A percentile compares a stretch with the other conserved stretches of the same genome.
phyloP scores from a whole-genome alignment of 352 stramenopile species.

The Phytopythium oedochilum region DNA sequence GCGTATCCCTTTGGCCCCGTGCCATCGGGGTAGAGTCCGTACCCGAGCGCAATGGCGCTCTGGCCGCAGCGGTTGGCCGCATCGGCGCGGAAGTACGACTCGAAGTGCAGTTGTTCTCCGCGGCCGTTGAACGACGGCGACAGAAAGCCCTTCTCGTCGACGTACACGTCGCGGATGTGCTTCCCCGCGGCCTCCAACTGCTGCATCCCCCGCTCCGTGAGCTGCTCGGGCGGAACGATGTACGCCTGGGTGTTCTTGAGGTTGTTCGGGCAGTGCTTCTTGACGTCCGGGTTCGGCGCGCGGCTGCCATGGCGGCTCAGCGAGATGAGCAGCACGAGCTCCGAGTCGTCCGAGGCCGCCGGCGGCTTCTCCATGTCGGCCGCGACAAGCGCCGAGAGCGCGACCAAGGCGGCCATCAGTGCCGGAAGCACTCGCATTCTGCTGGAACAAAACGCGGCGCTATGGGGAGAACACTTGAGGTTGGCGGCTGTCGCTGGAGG shows the following conservation, averaged over 20 bases:
- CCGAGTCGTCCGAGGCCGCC: slow-evolving; percentile 18
- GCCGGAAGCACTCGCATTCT: slow-evolving; percentile 25
- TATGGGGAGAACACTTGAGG: not conserved
- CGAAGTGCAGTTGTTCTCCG: slow-evolving; percentile 49
- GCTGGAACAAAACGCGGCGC: not conserved
- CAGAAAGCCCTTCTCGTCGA: slow-evolving; percentile 55
- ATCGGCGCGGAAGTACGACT: slow-evolving; percentile 71
- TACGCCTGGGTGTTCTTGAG: slow-evolving; percentile 49
- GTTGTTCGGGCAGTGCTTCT: slow-evolving; percentile 65
- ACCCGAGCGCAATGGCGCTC: slow-evolving; percentile 62
- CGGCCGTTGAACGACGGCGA: slow-evolving; percentile 62
- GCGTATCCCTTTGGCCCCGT: slow-evolving; percentile 50
- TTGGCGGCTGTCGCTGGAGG: slow-evolving; percentile 3
- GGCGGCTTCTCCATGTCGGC: not conserved
- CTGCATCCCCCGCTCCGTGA: slow-evolving; percentile 69
- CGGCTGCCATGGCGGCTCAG: slow-evolving; percentile 69
- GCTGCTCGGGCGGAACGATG: slow-evolving; percentile 60
- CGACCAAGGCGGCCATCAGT: slow-evolving; percentile 15
- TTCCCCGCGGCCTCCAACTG: slow-evolving; percentile 57
- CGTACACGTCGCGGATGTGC: slow-evolving; percentile 71
- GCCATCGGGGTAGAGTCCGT: slow-evolving; percentile 65
- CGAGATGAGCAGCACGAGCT: slow-evolving; percentile 64
- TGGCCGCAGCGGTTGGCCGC: slow-evolving; percentile 63
- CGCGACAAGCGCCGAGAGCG: slow-evolving; percentile 9
- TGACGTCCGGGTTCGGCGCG: slow-evolving; percentile 61